phyloP scores from a whole-genome alignment of 2,329 filamentous ascomycete genomes.

The Aspergillus aculeatinus region DNA sequence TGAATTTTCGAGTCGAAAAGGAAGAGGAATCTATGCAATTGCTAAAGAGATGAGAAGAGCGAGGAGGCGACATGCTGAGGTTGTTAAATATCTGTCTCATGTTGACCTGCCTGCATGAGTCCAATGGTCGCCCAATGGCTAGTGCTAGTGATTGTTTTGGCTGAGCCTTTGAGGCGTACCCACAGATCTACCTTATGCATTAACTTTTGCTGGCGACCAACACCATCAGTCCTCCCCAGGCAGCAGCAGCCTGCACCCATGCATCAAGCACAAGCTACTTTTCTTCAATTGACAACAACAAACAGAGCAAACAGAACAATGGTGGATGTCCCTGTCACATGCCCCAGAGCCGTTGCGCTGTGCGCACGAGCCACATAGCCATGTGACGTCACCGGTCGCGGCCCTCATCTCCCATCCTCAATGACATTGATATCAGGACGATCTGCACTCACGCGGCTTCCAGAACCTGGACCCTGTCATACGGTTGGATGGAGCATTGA shows the following conservation, averaged over 20 bases:
- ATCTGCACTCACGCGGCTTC: background rate
- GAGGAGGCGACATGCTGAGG: background rate
- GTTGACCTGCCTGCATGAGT: background rate
- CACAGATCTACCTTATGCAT: background rate
- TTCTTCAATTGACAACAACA: background rate
- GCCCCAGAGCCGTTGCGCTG: background rate
- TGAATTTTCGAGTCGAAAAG: background rate
- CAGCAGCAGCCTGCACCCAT: background rate
- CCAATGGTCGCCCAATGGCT: background rate
- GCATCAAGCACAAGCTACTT: background rate
- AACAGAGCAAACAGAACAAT: background rate
- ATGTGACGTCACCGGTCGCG: background rate
- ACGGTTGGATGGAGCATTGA: background rate
- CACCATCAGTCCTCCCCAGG: background rate
- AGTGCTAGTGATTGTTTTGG: background rate
- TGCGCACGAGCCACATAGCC: background rate
- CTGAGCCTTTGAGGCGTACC: background rate
- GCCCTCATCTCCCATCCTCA: background rate
- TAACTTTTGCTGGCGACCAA: background rate
- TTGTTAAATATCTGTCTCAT: background rate
- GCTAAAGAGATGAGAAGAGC: background rate
- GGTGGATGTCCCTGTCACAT: background rate
- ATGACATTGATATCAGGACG: background rate
- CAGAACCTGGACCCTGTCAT: background rate
- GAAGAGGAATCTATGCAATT: background rate